Evolutionary conservation across 257 asterid genomes (phyloP), one percentile per base, ranked within the genome.

Genomic region (Przewalskia tangutica): DNA sequence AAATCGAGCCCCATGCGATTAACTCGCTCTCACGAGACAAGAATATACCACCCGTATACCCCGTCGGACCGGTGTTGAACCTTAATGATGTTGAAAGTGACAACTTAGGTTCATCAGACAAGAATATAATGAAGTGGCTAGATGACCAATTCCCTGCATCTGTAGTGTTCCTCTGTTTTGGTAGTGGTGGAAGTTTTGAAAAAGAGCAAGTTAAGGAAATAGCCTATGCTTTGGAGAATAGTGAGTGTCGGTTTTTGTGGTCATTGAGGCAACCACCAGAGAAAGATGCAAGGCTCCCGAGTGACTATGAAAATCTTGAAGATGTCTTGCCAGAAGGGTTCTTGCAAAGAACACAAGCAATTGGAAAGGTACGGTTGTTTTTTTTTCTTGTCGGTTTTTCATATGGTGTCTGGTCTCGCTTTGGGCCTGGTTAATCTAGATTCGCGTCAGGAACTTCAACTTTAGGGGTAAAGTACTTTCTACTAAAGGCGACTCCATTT

Each of bases 91-190:
- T 27, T 4, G 34, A 34, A 6, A 5, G 63, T 16, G 10, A 6
- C 1, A 12, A 36, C 9, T 81, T 23, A 48, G 32, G 48, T 16
- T 68, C 1, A 27, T 40, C 12, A 32, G 75, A 60, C 56, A 59
- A 2, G 27, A 16, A 0, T 88, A 73, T 87, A 58, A 65, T 38
- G 83, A 81, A 84, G 51, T 91, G 95, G 95, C 88, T 91, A 4
- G 93, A 88, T 51, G 55, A 81, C 0, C 95, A 88, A 64, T 89
- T 87, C 2, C 85, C 82, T 0, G 81, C 68, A 1, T 88, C 93
- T 0, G 93, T 89, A 0, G 85, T 88, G 56, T 89, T 89, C 85
- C 77, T 91, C 54, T 91, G 93, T 58, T 91, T 91, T 14, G 95
- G 93, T 4, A 88, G 85, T 4, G 80, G 81, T 85, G 92, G 93